phyloP scores from a whole-genome alignment of 2,329 filamentous ascomycete species.

The Cryphonectria japonica region DNA sequence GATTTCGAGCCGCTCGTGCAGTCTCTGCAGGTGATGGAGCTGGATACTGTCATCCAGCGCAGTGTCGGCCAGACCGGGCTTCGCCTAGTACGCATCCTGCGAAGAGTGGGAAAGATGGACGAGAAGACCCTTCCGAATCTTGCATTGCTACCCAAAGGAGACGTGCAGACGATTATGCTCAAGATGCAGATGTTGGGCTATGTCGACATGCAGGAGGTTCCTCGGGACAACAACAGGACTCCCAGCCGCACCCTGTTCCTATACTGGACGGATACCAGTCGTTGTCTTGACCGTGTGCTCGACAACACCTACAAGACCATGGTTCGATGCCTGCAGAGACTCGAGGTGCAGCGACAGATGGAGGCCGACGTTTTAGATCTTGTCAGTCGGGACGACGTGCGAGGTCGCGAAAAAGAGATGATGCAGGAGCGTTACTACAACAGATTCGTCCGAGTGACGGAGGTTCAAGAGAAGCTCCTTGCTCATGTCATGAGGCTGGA shows the following conservation, averaged over 20 bases:
- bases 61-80: slow-evolving; percentile 77
- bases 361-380: slow-evolving; percentile 77
- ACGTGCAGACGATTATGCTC: slow-evolving; percentile 82
- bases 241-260: slow-evolving; percentile 86
- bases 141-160: slow-evolving; percentile 81
- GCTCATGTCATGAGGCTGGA: slow-evolving; percentile 82
- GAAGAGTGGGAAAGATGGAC: slow-evolving; percentile 89
- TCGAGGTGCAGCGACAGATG: slow-evolving; percentile 74
- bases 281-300: slow-evolving; percentile 70
- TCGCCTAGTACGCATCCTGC: slow-evolving; percentile 82
- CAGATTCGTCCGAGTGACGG: slow-evolving; percentile 51
- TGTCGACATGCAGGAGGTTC: slow-evolving; percentile 91
- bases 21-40: slow-evolving; percentile 72
- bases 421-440: slow-evolving; percentile 75
- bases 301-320: slow-evolving; percentile 89
- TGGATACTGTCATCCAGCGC: slow-evolving; percentile 80
- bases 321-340: slow-evolving; percentile 80
- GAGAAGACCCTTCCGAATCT: slow-evolving; percentile 84
- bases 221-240: slow-evolving; percentile 80
- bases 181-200: slow-evolving; percentile 85
- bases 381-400: slow-evolving; percentile 82
- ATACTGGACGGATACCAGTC: slow-evolving; percentile 85
- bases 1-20: slow-evolving; percentile 77
- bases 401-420: slow-evolving; percentile 80
- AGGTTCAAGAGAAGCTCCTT: slow-evolving; percentile 73